Evolutionary conservation across 352 stramenopile species (phyloP), one percentile per base, ranked within the genome.

Genomic region (Pythium utonaiense): DNA sequence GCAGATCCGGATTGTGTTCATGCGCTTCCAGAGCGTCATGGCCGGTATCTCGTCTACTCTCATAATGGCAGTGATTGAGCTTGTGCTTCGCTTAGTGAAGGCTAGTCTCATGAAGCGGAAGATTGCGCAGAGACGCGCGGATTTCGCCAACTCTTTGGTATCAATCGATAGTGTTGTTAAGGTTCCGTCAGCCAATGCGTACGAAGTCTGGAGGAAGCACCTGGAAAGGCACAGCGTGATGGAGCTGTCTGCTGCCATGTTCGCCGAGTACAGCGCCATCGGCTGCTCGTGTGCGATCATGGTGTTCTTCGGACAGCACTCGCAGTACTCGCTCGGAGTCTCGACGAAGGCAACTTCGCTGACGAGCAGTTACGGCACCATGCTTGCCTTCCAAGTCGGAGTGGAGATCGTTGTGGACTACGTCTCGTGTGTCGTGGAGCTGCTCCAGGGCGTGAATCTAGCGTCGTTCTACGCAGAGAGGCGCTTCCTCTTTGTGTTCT

Each of bases 241-340:
- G 1, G 71, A 80, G 34, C 51, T 76, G n/a, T 71, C 64, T 6
- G 69, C 65, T 8, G 67, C 74, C 54, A 80, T 80, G 72, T 79
- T 74, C 52, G 70, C 67, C n/a, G 75, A 83, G 34, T 83, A 79
- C 47, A 50, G 79, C 16, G 72, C 70, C 5, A 74, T 83, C 49
- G 64, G 70, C 24, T 80, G 70, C 47, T 78, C 70, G 2, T 71
- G 64, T 25, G 61, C 60, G 25, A 71, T 80, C 19, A 25, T 72
- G 3, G 67, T 71, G n/a, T 62, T 78, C 28, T 77, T 67, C 25
- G 57, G 59, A 14, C 44, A 70, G 24, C 66, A 80, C 17, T 51
- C 66, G 8, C 62, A 76, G 31, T 80, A 62, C 19, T 44, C 36
- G 6, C 19, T 44, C 3, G 36, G 36, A 14, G 36, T 22, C 16